Conservation (phyloP, 1,284 basidiomycete genomes). For the Leccinum angustisporum region DNA sequence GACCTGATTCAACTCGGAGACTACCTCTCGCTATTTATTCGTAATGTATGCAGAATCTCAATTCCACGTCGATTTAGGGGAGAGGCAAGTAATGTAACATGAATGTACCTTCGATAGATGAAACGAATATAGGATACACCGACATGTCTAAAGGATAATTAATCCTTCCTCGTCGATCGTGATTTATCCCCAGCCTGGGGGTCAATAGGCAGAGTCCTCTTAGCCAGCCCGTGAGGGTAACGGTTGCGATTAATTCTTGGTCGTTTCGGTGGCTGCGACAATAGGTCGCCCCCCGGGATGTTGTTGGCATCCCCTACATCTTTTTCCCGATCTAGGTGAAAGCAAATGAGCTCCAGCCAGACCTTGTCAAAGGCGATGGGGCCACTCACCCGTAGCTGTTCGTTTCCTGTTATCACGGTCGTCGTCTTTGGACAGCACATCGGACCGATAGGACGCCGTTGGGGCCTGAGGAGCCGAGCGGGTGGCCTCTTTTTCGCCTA, state of each 20-base stretch:
- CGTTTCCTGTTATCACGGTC: conserved; percentile 70
- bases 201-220: conserved; percentile 60
- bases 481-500: conserved; percentile 56
- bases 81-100: conserved; percentile 24
- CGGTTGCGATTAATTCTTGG: conserved; percentile 48
- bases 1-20: conserved; percentile 38
- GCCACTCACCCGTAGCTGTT: conserved; percentile 57
- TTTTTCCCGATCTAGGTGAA: conserved; percentile 36
- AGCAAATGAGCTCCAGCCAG: background rate
- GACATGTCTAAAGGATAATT: conserved; percentile 11
- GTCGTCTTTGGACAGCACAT: conserved; percentile 48
- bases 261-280: conserved; percentile 41
- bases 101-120: conserved; percentile 17
- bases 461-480: conserved; percentile 41
- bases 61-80: conserved; percentile 13
- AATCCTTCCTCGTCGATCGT: conserved; percentile 51
- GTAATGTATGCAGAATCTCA: conserved; percentile 21
- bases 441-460: conserved; percentile 41
- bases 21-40: conserved; percentile 18
- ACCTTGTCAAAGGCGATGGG: background rate
- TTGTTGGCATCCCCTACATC: conserved; percentile 31
- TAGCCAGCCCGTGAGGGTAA: conserved; percentile 49
- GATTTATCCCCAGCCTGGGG: conserved; percentile 55
- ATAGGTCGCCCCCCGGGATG: conserved; percentile 21
- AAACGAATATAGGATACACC: conserved; percentile 11